phyloP scores from a whole-genome alignment of 1,284 basidiomycete species.

The Sporisorium graminicola region DNA sequence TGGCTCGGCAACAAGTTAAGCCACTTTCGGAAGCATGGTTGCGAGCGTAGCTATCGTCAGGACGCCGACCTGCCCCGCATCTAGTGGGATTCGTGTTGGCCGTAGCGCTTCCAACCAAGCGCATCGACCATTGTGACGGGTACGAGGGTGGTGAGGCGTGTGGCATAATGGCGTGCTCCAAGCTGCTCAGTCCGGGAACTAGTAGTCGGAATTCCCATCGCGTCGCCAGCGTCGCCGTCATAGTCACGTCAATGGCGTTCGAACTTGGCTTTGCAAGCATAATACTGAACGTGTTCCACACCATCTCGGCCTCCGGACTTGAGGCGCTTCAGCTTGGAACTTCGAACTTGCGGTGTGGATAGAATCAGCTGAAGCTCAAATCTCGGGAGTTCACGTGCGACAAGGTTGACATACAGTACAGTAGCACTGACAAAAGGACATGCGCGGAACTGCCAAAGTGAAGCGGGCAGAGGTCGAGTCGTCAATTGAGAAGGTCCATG shows the following conservation, averaged over 20 bases:
- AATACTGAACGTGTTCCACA: not conserved
- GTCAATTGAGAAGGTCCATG: not conserved
- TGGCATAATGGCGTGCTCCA: not conserved
- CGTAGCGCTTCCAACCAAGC: not conserved
- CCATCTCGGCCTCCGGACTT: not conserved
- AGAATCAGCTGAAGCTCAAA: not conserved
- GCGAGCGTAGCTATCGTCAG: not conserved
- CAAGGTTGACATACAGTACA: not conserved
- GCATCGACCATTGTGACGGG: not conserved
- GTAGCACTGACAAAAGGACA: not conserved
- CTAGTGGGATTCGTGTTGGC: not conserved
- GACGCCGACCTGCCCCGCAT: not conserved
- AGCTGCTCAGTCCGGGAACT: not conserved
- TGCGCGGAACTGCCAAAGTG: too few species aligned
- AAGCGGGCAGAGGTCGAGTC: too few species aligned
- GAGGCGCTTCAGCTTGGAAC: not conserved
- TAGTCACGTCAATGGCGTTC: not conserved
- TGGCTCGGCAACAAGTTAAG: not conserved
- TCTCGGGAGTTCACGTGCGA: not conserved
- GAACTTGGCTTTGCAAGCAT: not conserved
- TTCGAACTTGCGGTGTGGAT: too few species aligned
- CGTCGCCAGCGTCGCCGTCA: not conserved
- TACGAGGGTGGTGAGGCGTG: not conserved
- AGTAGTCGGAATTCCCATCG: not conserved
- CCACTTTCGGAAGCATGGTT: not conserved